Conservation (phyloP, 169 alveolate species). For the Plasmodium gallinaceum region DNA sequence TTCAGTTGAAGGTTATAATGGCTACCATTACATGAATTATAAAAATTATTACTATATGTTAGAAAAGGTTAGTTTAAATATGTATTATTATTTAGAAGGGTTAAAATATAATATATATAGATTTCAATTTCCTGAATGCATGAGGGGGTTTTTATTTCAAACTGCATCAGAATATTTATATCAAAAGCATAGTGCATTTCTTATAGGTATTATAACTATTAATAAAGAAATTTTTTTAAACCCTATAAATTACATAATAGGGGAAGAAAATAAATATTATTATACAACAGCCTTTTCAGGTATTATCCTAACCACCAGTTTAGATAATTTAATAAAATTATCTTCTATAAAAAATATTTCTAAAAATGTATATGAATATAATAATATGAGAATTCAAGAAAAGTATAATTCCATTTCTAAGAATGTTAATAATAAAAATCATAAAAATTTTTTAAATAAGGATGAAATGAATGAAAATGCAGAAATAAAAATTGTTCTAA, state of each 20-base stretch:
- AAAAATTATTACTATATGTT: slow-evolving; percentile 40
- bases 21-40: background rate
- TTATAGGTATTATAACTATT: slow-evolving; percentile 82
- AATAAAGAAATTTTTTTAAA: slow-evolving; percentile 80
- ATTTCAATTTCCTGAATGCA: slow-evolving; percentile 73
- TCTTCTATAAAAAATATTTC: slow-evolving; percentile 76
- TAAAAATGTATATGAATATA: slow-evolving; percentile 72
- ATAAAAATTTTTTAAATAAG: slow-evolving; percentile 16
- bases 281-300: slow-evolving; percentile 75
- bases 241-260: slow-evolving; percentile 82
- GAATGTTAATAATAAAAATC: background rate
- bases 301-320: slow-evolving; percentile 81
- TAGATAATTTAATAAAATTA: slow-evolving; percentile 78
- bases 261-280: slow-evolving; percentile 77
- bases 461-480: slow-evolving; percentile 4
- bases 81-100: slow-evolving; percentile 75
- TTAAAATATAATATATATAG: slow-evolving; percentile 72
- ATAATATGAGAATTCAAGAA: slow-evolving; percentile 45
- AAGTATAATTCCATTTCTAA: background rate
- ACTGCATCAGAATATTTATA: slow-evolving; percentile 80
- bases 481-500: slow-evolving; percentile 2
- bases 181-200: slow-evolving; percentile 79
- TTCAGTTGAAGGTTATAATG: slow-evolving; percentile 8
- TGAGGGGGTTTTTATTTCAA: slow-evolving; percentile 78
- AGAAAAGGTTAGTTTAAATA: slow-evolving; percentile 53